These are phyloP conservation scores for Eucalyptus marginata DNA, from an alignment of 345 rosid genomes.

Conservation along the genomic window DNA sequence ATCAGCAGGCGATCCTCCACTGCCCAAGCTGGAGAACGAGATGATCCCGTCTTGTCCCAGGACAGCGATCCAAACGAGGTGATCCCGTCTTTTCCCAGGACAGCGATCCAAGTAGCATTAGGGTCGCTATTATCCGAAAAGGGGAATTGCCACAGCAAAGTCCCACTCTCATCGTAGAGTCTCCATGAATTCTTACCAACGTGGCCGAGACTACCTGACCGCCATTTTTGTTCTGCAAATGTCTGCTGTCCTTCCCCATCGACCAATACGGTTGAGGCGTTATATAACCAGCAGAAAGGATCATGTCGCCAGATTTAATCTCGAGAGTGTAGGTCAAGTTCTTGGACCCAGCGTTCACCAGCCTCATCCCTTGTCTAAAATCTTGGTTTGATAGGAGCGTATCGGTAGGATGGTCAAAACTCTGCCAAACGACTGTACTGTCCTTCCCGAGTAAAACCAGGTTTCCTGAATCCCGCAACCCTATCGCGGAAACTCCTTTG, in stretches of 20 bases:
- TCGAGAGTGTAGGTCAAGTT: conserved; percentile 64
- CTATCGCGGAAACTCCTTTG: conserved; percentile 47
- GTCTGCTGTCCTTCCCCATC: conserved; percentile 25
- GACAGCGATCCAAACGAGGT: conserved; percentile 72
- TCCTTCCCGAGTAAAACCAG: conserved; percentile 44
- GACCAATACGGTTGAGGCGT: conserved; percentile 80
- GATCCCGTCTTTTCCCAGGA: conserved; percentile 50
- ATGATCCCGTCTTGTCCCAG: conserved; percentile 52
- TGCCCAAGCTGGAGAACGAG: conserved; percentile 40
- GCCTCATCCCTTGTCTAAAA: conserved; percentile 57
- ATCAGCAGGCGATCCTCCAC: not conserved
- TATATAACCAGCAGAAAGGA: conserved; percentile 41
- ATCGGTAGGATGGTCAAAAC: conserved; percentile 73
- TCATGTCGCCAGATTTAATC: conserved; percentile 61
- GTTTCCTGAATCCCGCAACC: conserved; percentile 70
- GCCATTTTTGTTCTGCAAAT: conserved; percentile 25
- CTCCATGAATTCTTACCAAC: conserved; percentile 59
- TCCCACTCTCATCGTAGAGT: conserved; percentile 43
- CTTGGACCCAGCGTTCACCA: conserved; percentile 30
- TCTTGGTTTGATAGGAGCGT: conserved; percentile 54
- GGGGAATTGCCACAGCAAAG: conserved; percentile 37
- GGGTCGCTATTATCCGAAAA: conserved; percentile 13
- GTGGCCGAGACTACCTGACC: conserved; percentile 34
- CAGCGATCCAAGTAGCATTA: conserved; percentile 66
- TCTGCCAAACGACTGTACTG: conserved; percentile 48